Evolutionary conservation across 176 grass and related monocot genomes (phyloP).

Genomic region (Otatea glauca): DNA sequence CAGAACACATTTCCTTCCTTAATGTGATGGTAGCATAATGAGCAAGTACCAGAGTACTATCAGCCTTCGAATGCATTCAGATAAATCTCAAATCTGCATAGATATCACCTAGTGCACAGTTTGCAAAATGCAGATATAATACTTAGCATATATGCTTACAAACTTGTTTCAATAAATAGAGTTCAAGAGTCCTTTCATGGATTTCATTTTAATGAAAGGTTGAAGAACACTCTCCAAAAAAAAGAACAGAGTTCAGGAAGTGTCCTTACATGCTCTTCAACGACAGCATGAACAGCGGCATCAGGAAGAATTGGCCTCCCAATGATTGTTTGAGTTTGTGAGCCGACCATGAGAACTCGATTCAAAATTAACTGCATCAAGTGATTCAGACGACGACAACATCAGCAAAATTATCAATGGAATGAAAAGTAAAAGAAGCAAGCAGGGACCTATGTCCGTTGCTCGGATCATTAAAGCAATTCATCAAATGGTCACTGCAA

Average conservation of each 20-base stretch:
- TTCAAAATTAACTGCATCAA: constrained; percentile 80
- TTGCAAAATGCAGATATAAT: constrained; percentile 18
- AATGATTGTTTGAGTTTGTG: constrained; percentile 83
- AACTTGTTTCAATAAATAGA: constrained; percentile 9
- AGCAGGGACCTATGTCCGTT: not conserved
- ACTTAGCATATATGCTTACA: not conserved
- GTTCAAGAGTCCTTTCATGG: constrained; percentile 27
- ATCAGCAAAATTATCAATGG: constrained; percentile 21
- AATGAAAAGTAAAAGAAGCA: constrained; percentile 25
- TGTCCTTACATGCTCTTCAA: constrained; percentile 96
- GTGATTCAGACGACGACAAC: constrained; percentile 29
- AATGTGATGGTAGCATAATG: not conserved
- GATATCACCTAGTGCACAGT: not conserved
- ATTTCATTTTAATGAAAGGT: constrained; percentile 24
- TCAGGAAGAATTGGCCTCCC: constrained; percentile 80
- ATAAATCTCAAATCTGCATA: constrained; percentile 32
- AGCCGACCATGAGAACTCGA: constrained; percentile 90
- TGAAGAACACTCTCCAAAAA: not conserved
- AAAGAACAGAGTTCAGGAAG: constrained; percentile 34
- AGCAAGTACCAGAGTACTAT: not conserved
- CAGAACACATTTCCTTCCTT: not conserved
- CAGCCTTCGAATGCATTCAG: constrained; percentile 17
- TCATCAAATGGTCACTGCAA: not conserved
- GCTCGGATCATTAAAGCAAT: not conserved
- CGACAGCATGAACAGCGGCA: constrained; percentile 83